A percentile compares a stretch with the other conserved stretches of the same genome.
Evolutionary conservation across 306 rosid genomes (phyloP).

Genomic region (Castanopsis chinensis): DNA sequence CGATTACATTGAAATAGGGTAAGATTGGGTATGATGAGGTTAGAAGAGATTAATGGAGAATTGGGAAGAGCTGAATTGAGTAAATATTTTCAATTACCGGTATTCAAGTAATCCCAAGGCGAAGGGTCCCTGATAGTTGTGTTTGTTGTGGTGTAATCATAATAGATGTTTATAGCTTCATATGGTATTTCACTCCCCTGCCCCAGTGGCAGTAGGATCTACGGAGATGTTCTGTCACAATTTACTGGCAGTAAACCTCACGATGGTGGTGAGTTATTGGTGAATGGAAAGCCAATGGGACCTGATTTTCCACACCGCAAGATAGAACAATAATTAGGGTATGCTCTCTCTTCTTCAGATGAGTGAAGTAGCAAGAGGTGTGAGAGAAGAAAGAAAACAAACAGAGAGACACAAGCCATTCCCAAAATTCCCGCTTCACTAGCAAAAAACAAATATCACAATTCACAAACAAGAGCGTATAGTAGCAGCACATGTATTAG

Average conservation of each 20-base stretch:
- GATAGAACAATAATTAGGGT: too few species aligned
- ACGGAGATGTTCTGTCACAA: not conserved
- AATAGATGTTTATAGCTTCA: not conserved
- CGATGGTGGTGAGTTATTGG: not conserved
- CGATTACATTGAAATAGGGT: slow-evolving; percentile 2
- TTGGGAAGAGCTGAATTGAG: not conserved
- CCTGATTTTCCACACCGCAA: too few species aligned
- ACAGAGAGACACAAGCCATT: not conserved
- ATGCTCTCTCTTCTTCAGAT: not conserved
- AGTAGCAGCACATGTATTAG: too few species aligned
- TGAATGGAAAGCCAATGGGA: not conserved
- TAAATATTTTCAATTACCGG: too few species aligned
- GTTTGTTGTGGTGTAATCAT: too few species aligned
- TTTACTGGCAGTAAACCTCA: not conserved
- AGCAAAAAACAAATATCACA: too few species aligned
- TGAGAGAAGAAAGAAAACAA: not conserved
- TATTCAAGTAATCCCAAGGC: too few species aligned
- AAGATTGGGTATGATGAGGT: not conserved
- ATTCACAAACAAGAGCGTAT: too few species aligned
- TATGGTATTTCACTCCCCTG: not conserved
- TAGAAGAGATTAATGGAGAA: slow-evolving; percentile 11
- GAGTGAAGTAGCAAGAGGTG: not conserved
- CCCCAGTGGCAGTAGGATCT: not conserved
- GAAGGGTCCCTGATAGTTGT: too few species aligned
- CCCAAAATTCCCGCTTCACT: too few species aligned